Evolutionary conservation across 1,284 basidiomycete species (phyloP).

Genomic region (Pascua guehoae): DNA sequence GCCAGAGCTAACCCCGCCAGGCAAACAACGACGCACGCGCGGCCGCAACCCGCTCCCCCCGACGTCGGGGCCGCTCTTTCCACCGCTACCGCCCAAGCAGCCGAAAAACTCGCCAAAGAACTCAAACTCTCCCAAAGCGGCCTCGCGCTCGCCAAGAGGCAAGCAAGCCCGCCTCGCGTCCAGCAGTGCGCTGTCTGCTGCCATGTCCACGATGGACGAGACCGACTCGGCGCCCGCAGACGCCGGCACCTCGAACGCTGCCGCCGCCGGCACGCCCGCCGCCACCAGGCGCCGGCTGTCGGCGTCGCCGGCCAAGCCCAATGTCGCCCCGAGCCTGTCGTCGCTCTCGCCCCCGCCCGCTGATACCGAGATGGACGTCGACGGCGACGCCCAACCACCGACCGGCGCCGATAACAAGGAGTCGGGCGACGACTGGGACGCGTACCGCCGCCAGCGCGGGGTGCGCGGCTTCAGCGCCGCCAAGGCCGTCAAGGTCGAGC

Average conservation of each 20-base stretch:
- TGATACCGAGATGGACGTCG: constrained; percentile 23
- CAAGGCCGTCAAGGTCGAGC: constrained; percentile 27
- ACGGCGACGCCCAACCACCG: constrained; percentile 5
- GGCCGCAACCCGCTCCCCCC: constrained; percentile 44
- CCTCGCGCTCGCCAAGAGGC: constrained; percentile 18
- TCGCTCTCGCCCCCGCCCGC: constrained; percentile 39
- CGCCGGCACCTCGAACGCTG: constrained; percentile 1
- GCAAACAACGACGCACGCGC: constrained; percentile 34
- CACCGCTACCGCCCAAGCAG: constrained; percentile 45
- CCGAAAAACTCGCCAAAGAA: constrained; percentile 36
- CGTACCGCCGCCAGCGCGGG: constrained; percentile 28
- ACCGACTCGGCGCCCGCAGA: constrained; percentile 12
- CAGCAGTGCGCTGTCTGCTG: constrained; percentile 20
- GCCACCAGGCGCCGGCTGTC: not conserved
- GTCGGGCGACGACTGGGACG: constrained; percentile 29
- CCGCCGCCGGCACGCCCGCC: constrained; percentile 1
- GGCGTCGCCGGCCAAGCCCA: constrained; percentile 11
- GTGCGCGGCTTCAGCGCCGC: constrained; percentile 27
- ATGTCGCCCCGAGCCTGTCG: constrained; percentile 14
- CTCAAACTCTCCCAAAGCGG: constrained; percentile 28
- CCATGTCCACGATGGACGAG: constrained; percentile 18
- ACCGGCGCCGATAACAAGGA: not conserved
- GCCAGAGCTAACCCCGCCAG: constrained; percentile 15
- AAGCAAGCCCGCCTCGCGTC: constrained; percentile 10
- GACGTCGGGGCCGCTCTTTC: constrained; percentile 43